Evolutionary conservation across 768 basidiomycete species (phyloP).

Genomic region (Cantharellus anzutake): DNA sequence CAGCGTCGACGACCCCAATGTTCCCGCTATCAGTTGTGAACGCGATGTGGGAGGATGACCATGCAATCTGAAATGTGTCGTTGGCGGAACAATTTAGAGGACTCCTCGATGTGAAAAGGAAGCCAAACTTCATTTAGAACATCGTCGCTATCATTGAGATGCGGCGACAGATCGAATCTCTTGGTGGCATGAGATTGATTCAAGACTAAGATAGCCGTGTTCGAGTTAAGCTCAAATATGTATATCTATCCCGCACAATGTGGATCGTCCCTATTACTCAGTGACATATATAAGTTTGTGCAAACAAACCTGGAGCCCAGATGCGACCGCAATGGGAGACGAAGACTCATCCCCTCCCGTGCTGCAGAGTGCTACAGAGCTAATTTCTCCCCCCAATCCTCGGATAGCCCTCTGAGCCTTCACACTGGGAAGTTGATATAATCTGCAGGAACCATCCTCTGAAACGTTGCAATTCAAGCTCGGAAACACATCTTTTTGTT

Average conservation of each 20-base stretch:
- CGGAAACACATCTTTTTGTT: background rate
- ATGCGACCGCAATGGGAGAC: slow-evolving; percentile 38
- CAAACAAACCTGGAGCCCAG: slow-evolving; percentile 33
- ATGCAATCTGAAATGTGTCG: background rate
- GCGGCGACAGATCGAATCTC: slow-evolving; percentile 23
- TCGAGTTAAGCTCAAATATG: slow-evolving; percentile 27
- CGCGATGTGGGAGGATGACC: slow-evolving; percentile 22
- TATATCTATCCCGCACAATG: slow-evolving; percentile 6
- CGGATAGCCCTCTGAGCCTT: slow-evolving; percentile 46
- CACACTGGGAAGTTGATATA: slow-evolving; percentile 39
- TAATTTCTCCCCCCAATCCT: slow-evolving; percentile 32
- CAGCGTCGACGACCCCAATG: slow-evolving; percentile 47
- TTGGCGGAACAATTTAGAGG: background rate
- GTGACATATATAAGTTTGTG: background rate
- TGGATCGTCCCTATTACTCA: background rate
- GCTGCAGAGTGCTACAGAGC: slow-evolving; percentile 8
- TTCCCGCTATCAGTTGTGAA: slow-evolving; percentile 52
- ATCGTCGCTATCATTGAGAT: slow-evolving; percentile 30
- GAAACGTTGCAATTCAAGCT: background rate
- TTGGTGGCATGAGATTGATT: slow-evolving; percentile 28
- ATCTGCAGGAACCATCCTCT: slow-evolving; percentile 54
- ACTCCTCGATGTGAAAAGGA: background rate
- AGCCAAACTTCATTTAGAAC: slow-evolving; percentile 43
- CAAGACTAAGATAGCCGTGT: slow-evolving; percentile 33
- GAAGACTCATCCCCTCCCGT: background rate